Base-by-base conservation (phyloP, 768 basidiomycete species). In the Leccinum barrowsii region DNA sequence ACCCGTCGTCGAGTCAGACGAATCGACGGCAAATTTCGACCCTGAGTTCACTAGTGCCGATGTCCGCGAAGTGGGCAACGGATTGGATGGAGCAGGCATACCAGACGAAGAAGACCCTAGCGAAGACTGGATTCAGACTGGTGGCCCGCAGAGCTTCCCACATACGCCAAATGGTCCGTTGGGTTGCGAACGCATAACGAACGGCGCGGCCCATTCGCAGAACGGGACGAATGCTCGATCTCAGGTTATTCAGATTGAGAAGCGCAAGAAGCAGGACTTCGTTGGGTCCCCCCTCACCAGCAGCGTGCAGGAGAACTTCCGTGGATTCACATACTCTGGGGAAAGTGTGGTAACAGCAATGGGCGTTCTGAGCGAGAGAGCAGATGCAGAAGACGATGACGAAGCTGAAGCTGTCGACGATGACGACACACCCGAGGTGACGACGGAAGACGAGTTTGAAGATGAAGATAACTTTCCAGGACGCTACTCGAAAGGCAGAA, bases 11-110 rank as follows among this genome's bases (percentile, higher is more conserved):
- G 95, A 98, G 74, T 96, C 93, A 17, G 97, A 99, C 78, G 97
- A 99, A 75, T 93, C 90, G 15, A 94, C 93, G n/a, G 86, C 87
- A 63, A 98, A 98, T 78, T 99, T 99, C 69, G 97, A 99, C 72
- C 92, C 94, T 28, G 94, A 98, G 75, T 99, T 99, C 75, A 99
- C 97, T 4, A 82, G 85, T 24, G 89, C 92, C n/a, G 90, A 96
- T 70, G 80, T 98, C 53, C 82, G 86, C 15, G 86, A 92, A 61
- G 82, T 84, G 60, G 89, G 81, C 51, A 77, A 81, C 6, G 78
- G 74, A 52, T 71, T 80, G 40, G 80, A 84, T 46, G 79, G 80
- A 59, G 78, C 78, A 34, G 28, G 64, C 7, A 72, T 60, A 30
- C 71, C 80, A 12, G 80, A 81, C 58, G 82, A 82, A 64, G 81